Evolutionary conservation across 164 flowering plant species (phyloP), one percentile per base, ranked within the genome.

Genomic region (Vitis cinerea): DNA sequence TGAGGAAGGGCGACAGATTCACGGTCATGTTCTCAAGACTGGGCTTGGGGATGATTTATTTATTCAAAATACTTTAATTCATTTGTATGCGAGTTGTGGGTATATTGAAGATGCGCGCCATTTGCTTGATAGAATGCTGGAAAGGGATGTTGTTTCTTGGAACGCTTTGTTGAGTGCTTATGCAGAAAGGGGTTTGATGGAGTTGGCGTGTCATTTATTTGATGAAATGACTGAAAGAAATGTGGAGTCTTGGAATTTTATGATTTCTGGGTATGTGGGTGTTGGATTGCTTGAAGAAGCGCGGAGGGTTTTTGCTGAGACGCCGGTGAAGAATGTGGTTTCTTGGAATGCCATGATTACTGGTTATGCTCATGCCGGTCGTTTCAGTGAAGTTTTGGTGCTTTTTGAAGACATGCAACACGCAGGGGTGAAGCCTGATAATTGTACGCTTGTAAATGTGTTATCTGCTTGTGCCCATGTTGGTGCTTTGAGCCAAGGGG

Each of bases 161-260:
- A 83, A 81, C 74, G 79, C 80, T 0, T 51, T 85, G 56, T 66
- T 85, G 61, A 74, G 73, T 74, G 89, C 67, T 29, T 76, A 68
- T 76, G 74, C 74, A 8, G 67, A 77, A 57, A n/a, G 5, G 70
- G 87, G 83, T 11, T 55, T 63, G 52, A 57, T 77, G 64, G 78
- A 63, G n/a, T 52, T 17, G 2, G 85, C 81, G 0, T 55, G 74
- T 9, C 8, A 5, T 0, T 29, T 85, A 67, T 81, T 83, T 64
- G 79, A 79, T 63, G 80, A 83, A 66, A 85, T 85, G 84, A 77
- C 72, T 14, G 83, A 63, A 27, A 73, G 74, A 63, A 74, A 83
- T 74, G 53, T 63, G 30, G 82, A 77, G 74, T 79, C 88, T 27
- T 80, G 86, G 88, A 85, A 81, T 75, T 80, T 79, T 59, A 68